Evolutionary conservation across 2,329 filamentous ascomycete species (phyloP), one percentile per base, ranked within the genome.

Genomic region (Dothideomycetidae sp.): DNA sequence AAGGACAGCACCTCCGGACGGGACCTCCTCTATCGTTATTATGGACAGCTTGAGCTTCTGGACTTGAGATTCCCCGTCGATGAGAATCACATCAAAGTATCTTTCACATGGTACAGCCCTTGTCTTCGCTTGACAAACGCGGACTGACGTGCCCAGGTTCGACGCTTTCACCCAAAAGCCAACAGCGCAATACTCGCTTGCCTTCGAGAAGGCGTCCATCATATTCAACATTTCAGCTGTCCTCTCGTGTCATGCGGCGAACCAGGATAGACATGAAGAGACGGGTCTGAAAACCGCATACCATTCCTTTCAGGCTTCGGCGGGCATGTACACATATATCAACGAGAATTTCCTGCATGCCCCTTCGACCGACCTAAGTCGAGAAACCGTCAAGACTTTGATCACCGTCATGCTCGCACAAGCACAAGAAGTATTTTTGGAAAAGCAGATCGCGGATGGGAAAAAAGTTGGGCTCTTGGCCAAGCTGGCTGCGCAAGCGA

Each of bases 301-400:
- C 56, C 88, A 98, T 59, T 94, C 86, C 13, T 96, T 96, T 63
- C 90, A 98, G 59, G 90, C 90, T 29, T 86, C 88, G 5, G 90
- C 90, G 7, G 90, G 90, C 63, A 98, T 98, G 90, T 98, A 96
- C 59, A 96, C 88, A 37, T 98, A 98, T 53, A 98, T 98, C 64
- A 98, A 98, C 60, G 90, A 98, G 62, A 98, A 98, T 63, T 98
- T 98, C 56, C 67, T 98, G 23, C 90, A 98, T 53, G 90, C 90
- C 1, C 90, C 92, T 1, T 94, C 86, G 5, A 86, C 83, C n/a
- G 90, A 98, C 53, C 63, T 98, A 33, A 96, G 86, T 56, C 69
- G 90, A 43, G 88, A 98, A 35, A 98, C 90, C 0, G 84, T 98
- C 52, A 94, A 94, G 63, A 85, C 84, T 0, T 61, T 98, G 46